phyloP scores from a whole-genome alignment of 305 asterid genomes.

The Salvia sclarea region DNA sequence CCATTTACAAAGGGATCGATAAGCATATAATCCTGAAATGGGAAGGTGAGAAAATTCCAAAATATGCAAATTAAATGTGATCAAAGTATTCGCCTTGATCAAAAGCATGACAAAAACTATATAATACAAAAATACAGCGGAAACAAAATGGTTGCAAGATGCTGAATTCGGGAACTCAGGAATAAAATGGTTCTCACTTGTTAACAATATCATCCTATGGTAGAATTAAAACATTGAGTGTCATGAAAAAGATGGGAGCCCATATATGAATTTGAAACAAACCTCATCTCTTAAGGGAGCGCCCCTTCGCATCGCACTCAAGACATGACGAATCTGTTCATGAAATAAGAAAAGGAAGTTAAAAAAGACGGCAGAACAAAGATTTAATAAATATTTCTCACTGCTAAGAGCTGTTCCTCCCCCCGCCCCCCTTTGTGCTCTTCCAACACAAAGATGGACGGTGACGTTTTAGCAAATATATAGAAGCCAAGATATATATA shows the following conservation, averaged over 20 bases:
- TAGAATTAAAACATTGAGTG: neutral
- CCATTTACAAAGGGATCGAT: slow-evolving; percentile 53
- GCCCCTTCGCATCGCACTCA: slow-evolving; percentile 84
- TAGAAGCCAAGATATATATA: neutral
- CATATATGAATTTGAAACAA: slow-evolving; percentile 32
- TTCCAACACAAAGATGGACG: neutral
- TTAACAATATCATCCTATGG: neutral
- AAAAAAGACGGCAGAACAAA: neutral
- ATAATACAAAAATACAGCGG: neutral
- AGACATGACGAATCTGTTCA: slow-evolving; percentile 75
- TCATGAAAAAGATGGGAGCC: slow-evolving; percentile 2
- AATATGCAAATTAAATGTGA: neutral
- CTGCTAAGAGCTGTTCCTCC: neutral
- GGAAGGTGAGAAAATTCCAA: neutral
- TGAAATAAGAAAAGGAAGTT: slow-evolving; percentile 8
- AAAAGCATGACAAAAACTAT: neutral
- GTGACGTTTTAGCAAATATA: neutral
- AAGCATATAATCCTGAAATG: slow-evolving; percentile 51
- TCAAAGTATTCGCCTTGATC: neutral
- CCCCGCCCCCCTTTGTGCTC: neutral
- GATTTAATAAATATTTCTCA: neutral
- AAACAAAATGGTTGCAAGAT: neutral
- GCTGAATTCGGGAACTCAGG: neutral
- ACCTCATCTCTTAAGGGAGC: slow-evolving; percentile 79
- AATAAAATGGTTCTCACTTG: neutral